These are phyloP conservation scores for Dothidotthia symphoricarpi DNA, from an alignment of 2,329 filamentous ascomycete genomes.

Conservation along the genomic window DNA sequence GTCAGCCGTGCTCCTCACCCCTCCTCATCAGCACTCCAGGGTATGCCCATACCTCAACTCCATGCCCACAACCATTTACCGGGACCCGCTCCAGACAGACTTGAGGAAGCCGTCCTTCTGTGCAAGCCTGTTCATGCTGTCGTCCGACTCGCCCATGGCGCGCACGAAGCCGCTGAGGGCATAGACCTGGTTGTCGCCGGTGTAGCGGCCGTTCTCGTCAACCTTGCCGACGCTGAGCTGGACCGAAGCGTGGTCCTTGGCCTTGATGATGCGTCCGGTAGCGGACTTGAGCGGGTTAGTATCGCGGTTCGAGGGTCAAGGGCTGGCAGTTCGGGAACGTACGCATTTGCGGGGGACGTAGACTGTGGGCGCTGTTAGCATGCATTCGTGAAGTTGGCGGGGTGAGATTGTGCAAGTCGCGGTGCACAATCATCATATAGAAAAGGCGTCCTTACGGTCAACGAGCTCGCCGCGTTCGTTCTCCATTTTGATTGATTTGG, in stretches of 20 bases:
- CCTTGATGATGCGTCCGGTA: slow-evolving; percentile 94
- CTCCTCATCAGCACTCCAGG: neutral
- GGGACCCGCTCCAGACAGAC: slow-evolving; percentile 83
- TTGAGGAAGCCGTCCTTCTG: slow-evolving; percentile 97
- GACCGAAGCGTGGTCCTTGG: slow-evolving; percentile 98
- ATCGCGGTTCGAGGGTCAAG: slow-evolving; percentile 12
- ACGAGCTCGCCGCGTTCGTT: slow-evolving; percentile 99
- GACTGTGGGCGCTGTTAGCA: slow-evolving; percentile 24
- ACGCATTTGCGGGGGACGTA: slow-evolving; percentile 46
- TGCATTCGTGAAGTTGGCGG: slow-evolving; percentile 59
- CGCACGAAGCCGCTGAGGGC: slow-evolving; percentile 97
- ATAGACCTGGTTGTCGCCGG: slow-evolving; percentile 96
- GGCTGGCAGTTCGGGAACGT: slow-evolving; percentile 12
- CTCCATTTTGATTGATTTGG: slow-evolving; percentile 72
- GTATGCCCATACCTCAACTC: slow-evolving; percentile 33
- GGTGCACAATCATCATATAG: neutral
- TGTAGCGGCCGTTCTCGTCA: slow-evolving; percentile 96
- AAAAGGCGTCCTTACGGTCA: slow-evolving; percentile 57
- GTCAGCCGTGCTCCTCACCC: slow-evolving; percentile 14
- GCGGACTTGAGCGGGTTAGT: slow-evolving; percentile 27
- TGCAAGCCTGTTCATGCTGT: slow-evolving; percentile 90
- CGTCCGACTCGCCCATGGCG: slow-evolving; percentile 96
- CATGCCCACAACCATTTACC: slow-evolving; percentile 45
- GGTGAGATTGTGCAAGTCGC: neutral
- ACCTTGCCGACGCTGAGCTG: slow-evolving; percentile 98